Evolutionary conservation across 176 grass and related monocot genomes (phyloP).

Genomic region (Thinopyrum elongatum): DNA sequence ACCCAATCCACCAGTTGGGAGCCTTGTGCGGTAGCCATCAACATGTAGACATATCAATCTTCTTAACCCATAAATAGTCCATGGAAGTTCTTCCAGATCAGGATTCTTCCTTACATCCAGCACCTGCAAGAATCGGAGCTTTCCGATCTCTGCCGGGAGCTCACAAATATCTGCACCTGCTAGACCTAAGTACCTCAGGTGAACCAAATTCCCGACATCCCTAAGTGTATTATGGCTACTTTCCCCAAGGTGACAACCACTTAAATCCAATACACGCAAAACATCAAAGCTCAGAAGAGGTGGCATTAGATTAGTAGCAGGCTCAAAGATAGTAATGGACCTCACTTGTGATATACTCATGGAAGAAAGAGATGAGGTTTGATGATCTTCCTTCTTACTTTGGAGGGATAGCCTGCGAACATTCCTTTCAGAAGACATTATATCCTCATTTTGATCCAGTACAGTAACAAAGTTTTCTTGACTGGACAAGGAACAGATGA

Average conservation of each 20-base stretch:
- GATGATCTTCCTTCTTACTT: neutral
- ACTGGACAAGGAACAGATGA: neutral
- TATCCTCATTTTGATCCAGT: neutral
- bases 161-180: neutral
- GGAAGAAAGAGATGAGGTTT: neutral
- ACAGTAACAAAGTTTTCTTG: slow-evolving; percentile 4
- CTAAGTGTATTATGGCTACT: neutral
- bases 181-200: neutral
- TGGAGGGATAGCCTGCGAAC: neutral
- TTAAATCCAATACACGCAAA: neutral
- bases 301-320: neutral
- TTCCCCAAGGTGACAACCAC: neutral
- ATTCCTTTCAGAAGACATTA: neutral
- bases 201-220: neutral
- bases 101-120: neutral
- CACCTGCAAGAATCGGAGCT: neutral
- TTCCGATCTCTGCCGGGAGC: neutral
- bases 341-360: neutral
- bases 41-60: neutral
- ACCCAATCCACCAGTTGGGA: neutral
- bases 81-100: neutral
- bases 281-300: neutral
- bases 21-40: neutral
- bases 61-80: neutral
- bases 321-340: neutral